Conservation (phyloP, 176 grass and related monocot species). For the Aegilops umbellulata region DNA sequence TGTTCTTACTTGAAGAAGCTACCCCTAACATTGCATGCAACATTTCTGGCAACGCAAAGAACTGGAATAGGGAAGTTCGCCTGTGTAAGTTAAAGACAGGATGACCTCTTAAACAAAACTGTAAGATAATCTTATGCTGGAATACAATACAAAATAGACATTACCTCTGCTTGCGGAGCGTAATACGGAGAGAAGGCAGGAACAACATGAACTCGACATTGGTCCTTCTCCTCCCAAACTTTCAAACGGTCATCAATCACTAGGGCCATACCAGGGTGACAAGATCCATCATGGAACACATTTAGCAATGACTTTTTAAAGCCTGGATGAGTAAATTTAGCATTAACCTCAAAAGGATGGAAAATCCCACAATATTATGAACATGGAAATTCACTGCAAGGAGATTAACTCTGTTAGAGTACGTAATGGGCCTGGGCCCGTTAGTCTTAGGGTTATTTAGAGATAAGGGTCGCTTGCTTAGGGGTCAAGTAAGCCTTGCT, state of each 20-base stretch:
- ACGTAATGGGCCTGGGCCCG: too few relatives aligned
- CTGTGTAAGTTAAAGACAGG: slow-evolving; percentile 40
- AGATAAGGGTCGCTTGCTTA: too few relatives aligned
- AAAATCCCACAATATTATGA: background rate
- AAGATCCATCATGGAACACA: slow-evolving; percentile 74
- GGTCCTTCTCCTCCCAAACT: slow-evolving; percentile 89
- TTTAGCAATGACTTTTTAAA: slow-evolving; percentile 66
- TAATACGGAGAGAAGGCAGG: slow-evolving; percentile 86
- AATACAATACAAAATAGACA: slow-evolving; percentile 14
- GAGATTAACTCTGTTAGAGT: too few relatives aligned
- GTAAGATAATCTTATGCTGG: slow-evolving; percentile 21
- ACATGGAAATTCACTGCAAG: slow-evolving; percentile 25
- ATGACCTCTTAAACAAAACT: slow-evolving; percentile 28
- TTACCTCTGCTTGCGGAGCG: slow-evolving; percentile 76
- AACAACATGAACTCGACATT: slow-evolving; percentile 68
- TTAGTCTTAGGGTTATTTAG: too few relatives aligned
- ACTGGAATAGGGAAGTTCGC: slow-evolving; percentile 60
- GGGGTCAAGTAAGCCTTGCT: too few relatives aligned
- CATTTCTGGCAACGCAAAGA: slow-evolving; percentile 79
- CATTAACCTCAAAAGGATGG: slow-evolving; percentile 22
- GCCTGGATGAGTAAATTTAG: slow-evolving; percentile 31
- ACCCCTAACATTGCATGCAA: slow-evolving; percentile 85
- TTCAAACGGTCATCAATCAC: slow-evolving; percentile 81
- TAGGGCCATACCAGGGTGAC: slow-evolving; percentile 75
- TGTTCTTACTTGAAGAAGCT: slow-evolving; percentile 74